Percentiles rank a stretch among this genome's conserved stretches.
These are phyloP conservation scores for Leishmania guyanensis DNA, from an alignment of 208 protist species.

Conservation along the genomic window DNA sequence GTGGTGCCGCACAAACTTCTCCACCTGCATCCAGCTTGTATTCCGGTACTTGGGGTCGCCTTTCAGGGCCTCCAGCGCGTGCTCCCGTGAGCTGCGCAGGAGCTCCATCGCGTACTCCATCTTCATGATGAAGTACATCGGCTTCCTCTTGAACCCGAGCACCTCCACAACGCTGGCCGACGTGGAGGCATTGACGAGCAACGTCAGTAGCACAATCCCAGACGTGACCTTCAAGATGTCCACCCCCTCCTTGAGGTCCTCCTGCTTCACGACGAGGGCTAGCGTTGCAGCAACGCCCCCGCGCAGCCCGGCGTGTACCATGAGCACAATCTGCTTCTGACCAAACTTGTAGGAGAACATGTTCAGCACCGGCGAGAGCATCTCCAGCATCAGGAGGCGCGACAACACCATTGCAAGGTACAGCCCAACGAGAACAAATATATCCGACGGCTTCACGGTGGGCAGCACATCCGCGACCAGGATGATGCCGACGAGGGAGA, in stretches of 20 bases:
- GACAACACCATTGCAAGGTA: slow-evolving; percentile 72
- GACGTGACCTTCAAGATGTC: slow-evolving; percentile 70
- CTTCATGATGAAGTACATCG: slow-evolving; percentile 52
- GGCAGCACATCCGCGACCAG: slow-evolving; percentile 72
- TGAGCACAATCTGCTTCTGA: slow-evolving; percentile 52
- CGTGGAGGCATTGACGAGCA: slow-evolving; percentile 78
- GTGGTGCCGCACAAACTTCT: slow-evolving; percentile 51
- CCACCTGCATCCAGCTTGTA: slow-evolving; percentile 72
- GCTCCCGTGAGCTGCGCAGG: slow-evolving; percentile 39
- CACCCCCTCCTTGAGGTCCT: slow-evolving; percentile 53
- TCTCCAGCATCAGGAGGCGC: slow-evolving; percentile 66
- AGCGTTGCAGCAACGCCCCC: slow-evolving; percentile 82
- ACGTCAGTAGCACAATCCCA: slow-evolving; percentile 76
- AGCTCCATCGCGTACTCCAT: slow-evolving; percentile 69
- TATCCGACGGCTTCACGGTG: slow-evolving; percentile 50
- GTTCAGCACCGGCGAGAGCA: slow-evolving; percentile 75
- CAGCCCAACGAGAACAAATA: slow-evolving; percentile 57
- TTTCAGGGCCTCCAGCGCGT: slow-evolving; percentile 56
- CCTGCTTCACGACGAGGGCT: slow-evolving; percentile 67
- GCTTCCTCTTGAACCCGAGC: slow-evolving; percentile 67
- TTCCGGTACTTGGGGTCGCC: slow-evolving; percentile 69
- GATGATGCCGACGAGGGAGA: slow-evolving; percentile 87
- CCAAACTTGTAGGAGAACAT: slow-evolving; percentile 58
- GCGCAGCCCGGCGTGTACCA: slow-evolving; percentile 77
- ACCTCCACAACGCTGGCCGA: slow-evolving; percentile 45